phyloP scores from a whole-genome alignment of 208 protist genomes.

The Leptomonas seymouri region DNA sequence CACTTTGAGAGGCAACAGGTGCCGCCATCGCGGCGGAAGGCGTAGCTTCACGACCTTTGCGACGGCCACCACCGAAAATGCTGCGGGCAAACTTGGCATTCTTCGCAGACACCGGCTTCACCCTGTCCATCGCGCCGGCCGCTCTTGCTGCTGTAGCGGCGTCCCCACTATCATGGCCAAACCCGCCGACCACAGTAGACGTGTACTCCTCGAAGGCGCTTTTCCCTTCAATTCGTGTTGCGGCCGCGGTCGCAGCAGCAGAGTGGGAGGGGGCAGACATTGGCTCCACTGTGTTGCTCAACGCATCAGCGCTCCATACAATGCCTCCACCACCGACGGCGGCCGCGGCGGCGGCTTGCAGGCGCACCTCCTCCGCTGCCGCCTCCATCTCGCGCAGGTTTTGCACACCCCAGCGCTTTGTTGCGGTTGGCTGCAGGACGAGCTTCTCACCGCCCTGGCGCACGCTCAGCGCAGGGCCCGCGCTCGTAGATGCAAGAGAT shows the following conservation, averaged over 20 bases:
- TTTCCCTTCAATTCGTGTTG: background rate
- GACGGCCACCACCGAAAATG: slow-evolving; percentile 54
- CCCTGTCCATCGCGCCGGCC: no score
- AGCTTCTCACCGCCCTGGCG: slow-evolving; percentile 16
- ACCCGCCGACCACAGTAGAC: background rate
- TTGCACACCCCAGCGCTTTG: slow-evolving; percentile 22
- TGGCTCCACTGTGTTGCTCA: background rate
- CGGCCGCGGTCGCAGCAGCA: background rate
- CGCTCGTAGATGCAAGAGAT: background rate
- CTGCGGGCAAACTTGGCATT: slow-evolving; percentile 51
- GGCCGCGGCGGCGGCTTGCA: slow-evolving; percentile 7
- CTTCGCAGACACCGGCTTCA: slow-evolving; percentile 19
- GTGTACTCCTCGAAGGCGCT: background rate
- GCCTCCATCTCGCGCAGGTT: slow-evolving; percentile 22
- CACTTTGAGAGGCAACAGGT: background rate
- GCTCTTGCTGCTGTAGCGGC: background rate
- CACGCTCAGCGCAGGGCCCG: slow-evolving; percentile 18
- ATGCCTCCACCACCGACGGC: slow-evolving; percentile 16
- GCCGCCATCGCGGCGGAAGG: background rate
- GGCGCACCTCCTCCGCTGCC: slow-evolving; percentile 24
- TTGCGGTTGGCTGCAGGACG: slow-evolving; percentile 16
- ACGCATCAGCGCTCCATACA: slow-evolving; percentile 17
- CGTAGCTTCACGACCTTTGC: background rate
- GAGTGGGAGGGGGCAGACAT: background rate
- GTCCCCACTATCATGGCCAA: background rate